A percentile compares a stretch with the other conserved stretches of the same genome.
These are phyloP conservation scores for Lactifluus pinguis DNA, from an alignment of 768 basidiomycete genomes.

Conservation along the genomic window DNA sequence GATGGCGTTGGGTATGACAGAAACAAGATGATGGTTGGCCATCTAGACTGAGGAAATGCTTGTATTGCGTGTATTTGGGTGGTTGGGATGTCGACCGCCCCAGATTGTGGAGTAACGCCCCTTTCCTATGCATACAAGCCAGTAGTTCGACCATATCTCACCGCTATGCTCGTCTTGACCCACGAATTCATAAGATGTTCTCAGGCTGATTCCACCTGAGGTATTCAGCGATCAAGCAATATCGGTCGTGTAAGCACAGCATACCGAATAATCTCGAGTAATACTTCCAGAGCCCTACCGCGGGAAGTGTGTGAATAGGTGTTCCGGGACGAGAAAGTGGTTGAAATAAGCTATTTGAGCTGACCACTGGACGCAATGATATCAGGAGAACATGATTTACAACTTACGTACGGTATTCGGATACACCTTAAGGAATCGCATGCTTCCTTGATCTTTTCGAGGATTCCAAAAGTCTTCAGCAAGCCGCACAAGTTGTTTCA, in stretches of 20 bases:
- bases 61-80: too few relatives aligned
- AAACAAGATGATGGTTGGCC: too few relatives aligned
- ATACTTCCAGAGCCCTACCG: constrained; percentile 86
- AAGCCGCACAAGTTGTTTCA: constrained; percentile 73
- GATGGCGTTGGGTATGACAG: too few relatives aligned
- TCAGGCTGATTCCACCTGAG: constrained; percentile 45
- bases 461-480: constrained; percentile 70
- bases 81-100: too few relatives aligned
- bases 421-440: constrained; percentile 82
- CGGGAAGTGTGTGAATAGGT: constrained; percentile 81
- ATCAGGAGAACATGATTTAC: constrained; percentile 19
- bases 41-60: too few relatives aligned
- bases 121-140: too few relatives aligned
- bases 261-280: constrained; percentile 82
- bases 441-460: constrained; percentile 68
- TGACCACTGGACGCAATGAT: constrained; percentile 44
- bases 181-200: constrained; percentile 90
- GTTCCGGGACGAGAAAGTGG: constrained; percentile 57
- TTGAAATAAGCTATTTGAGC: constrained; percentile 81
- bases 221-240: background rate
- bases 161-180: constrained; percentile 90
- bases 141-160: constrained; percentile 90
- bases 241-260: constrained; percentile 13
- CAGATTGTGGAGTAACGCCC: too few relatives aligned
- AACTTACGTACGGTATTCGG: constrained; percentile 79